Evolutionary conservation across 106 monocot species (phyloP), one percentile per base, ranked within the genome.

Genomic region (Iris macrosiphon): DNA sequence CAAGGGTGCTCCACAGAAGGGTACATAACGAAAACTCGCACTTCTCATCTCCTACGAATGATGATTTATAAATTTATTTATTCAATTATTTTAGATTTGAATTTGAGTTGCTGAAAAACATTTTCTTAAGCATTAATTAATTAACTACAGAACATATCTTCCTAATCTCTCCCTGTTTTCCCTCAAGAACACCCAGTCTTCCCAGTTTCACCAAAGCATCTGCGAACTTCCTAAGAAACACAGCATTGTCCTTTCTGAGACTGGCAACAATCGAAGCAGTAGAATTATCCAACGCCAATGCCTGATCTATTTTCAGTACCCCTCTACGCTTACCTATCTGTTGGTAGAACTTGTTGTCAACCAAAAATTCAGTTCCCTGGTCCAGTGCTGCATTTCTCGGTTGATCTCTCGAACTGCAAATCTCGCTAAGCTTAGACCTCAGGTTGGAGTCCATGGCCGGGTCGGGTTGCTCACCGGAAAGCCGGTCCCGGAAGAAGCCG

Each of bases 271-370:
- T 43, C 2, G 41, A 18, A 4, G 57, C 29, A 3, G 45, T 59
- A 3, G 57, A 59, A 2, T 6, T 38, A 43, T 72, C 58, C 15
- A 51, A 26, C 0, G 64, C 72, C 28, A 72, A 17, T 47, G 57
- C 64, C 20, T 72, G 72, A 26, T 72, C 72, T 10, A 72, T 65
- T 50, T 65, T 47, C 57, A 72, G 0, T 4, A 72, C 43, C 2
- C 72, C 72, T 14, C 26, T 64, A 13, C 34, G 49, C 42, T 2
- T 3, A 2, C 10, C 1, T n/a, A 72, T 48, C 42, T 72, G 64
- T 9, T n/a, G 58, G 24, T 72, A 71, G 25, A 32, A 72, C 57
- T 57, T 10, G 19, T 59, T 65, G 23, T 72, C 72, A 26, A 72
- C 57, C 18, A 42, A 19, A 11, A 58, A 72, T 12, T 57, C 59